phyloP scores from a whole-genome alignment of 805 yeast genomes.

The Spathaspora boniae region DNA sequence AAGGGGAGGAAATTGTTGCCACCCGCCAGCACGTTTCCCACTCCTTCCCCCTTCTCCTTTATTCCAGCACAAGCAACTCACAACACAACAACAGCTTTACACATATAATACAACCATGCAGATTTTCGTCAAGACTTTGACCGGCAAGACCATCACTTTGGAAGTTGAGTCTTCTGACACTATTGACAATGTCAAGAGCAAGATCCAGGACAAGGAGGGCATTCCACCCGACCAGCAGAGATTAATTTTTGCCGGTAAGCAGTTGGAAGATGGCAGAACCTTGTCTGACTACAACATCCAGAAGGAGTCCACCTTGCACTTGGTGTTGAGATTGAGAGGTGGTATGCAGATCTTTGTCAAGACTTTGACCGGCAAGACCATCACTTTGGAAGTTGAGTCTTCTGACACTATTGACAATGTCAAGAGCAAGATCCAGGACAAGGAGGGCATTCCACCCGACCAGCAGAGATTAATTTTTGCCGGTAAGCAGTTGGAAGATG shows the following conservation, averaged over 20 bases:
- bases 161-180: constrained; percentile 98
- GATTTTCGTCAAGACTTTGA: constrained; percentile 55
- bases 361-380: constrained; percentile 60
- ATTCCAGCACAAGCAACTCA: constrained; percentile 1
- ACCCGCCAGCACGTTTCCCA: constrained; percentile 6
- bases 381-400: constrained; percentile 94
- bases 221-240: constrained; percentile 98
- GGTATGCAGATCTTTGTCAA: constrained; percentile 68
- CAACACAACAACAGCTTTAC: constrained; percentile 4
- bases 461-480: constrained; percentile 97
- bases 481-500: constrained; percentile 99
- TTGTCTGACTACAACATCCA: constrained; percentile 97
- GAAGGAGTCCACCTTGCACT: constrained; percentile 94
- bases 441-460: constrained; percentile 99
- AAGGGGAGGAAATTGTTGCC: constrained; percentile 3
- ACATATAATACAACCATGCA: constrained; percentile 36
- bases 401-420: constrained; percentile 98
- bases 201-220: constrained; percentile 97
- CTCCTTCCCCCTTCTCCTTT: background rate
- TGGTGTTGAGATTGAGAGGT: constrained; percentile 97
- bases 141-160: constrained; percentile 72
- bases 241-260: constrained; percentile 96
- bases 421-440: constrained; percentile 97
- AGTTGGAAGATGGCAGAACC: constrained; percentile 95
- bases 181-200: constrained; percentile 93